A percentile compares a stretch with the other conserved stretches of the same genome.
Conservation (phyloP, 345 rosid genomes). For the Camelina hispida region DNA sequence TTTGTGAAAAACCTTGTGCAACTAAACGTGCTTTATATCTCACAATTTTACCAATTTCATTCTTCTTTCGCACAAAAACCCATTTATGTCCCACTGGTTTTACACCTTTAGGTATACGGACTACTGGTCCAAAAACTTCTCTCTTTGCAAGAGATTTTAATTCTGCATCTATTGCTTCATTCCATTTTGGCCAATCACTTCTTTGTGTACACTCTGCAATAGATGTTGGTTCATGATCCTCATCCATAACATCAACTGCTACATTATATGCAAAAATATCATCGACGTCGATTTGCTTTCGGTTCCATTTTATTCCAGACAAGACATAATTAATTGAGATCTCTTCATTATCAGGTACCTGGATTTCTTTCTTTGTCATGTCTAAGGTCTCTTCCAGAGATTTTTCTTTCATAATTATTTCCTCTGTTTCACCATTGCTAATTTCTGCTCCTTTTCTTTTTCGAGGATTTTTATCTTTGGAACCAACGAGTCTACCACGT, state of each 20-base stretch:
- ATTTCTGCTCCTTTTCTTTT: no score
- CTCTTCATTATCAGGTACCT: neutral
- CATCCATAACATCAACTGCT: neutral
- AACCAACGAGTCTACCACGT: no score
- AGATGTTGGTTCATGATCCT: neutral
- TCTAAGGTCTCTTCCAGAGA: no score
- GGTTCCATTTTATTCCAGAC: slow-evolving; percentile 2
- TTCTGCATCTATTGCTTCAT: no score
- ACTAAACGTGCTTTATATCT: neutral
- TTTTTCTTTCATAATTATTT: no score
- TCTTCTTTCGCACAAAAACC: no score
- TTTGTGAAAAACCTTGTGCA: neutral
- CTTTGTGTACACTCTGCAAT: neutral
- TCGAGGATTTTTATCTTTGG: no score
- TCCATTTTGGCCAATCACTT: no score
- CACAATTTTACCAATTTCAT: neutral
- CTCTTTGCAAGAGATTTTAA: neutral
- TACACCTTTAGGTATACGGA: neutral
- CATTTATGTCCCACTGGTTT: neutral
- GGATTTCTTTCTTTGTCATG: no score
- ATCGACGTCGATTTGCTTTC: neutral
- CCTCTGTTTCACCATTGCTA: no score
- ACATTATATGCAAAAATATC: neutral
- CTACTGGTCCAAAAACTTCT: neutral
- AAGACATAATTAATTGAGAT: neutral